Evolutionary conservation across 2,329 filamentous ascomycete species (phyloP).

Genomic region (Clathrospora elynae): DNA sequence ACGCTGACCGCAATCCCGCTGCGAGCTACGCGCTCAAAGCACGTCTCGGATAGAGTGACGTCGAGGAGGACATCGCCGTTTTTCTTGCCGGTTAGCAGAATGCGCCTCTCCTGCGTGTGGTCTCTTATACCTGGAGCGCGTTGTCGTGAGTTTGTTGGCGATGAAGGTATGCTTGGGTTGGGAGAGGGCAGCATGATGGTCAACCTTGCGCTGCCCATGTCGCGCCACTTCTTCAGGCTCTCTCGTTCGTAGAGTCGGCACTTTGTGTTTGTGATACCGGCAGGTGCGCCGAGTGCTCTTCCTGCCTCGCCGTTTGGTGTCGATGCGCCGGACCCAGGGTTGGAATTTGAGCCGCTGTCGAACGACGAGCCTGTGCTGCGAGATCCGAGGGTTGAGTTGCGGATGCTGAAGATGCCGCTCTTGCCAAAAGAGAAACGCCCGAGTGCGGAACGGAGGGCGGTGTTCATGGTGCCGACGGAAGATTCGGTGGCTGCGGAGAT

Average conservation of each 20-base stretch:
- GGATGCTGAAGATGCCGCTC: slow-evolving; percentile 80
- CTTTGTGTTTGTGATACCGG: slow-evolving; percentile 78
- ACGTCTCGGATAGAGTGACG: slow-evolving; percentile 80
- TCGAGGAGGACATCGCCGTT: slow-evolving; percentile 74
- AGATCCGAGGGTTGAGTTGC: slow-evolving; percentile 72
- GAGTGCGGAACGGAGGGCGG: slow-evolving; percentile 73
- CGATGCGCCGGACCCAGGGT: slow-evolving; percentile 38
- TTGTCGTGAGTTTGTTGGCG: slow-evolving; percentile 33
- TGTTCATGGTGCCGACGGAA: slow-evolving; percentile 75
- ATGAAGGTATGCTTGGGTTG: slow-evolving; percentile 55
- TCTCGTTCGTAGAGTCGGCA: slow-evolving; percentile 85
- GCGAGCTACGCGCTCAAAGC: slow-evolving; percentile 81
- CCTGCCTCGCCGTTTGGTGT: slow-evolving; percentile 38
- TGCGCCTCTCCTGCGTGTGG: slow-evolving; percentile 73
- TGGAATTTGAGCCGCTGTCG: slow-evolving; percentile 49
- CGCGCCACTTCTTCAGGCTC: slow-evolving; percentile 78
- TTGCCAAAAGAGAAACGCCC: slow-evolving; percentile 71
- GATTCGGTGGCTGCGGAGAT: slow-evolving; percentile 71
- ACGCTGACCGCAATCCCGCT: slow-evolving; percentile 88
- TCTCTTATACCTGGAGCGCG: slow-evolving; percentile 47
- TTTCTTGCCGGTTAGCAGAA: slow-evolving; percentile 76
- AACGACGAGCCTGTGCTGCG: slow-evolving; percentile 60
- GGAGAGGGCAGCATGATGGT: slow-evolving; percentile 75
- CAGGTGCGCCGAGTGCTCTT: slow-evolving; percentile 51
- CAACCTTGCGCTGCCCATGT: slow-evolving; percentile 82